Percentiles rank a stretch among this genome's conserved stretches.
These are phyloP conservation scores for Remersonia thermophila DNA, from an alignment of 2,329 filamentous ascomycete species.

Conservation along the genomic window DNA sequence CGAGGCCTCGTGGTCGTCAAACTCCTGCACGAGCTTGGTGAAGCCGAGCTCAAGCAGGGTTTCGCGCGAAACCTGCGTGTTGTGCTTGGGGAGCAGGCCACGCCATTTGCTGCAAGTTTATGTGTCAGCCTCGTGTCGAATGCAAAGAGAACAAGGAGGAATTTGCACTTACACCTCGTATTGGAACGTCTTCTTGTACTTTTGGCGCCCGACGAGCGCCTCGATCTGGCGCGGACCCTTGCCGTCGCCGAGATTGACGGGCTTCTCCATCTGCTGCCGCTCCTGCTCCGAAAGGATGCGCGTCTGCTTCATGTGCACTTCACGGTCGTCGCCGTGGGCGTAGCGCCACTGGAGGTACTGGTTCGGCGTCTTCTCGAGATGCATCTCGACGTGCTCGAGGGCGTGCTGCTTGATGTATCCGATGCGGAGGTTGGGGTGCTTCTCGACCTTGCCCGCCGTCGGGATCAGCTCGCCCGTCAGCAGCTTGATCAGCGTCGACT, in stretches of 20 bases:
- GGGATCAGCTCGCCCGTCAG: slow-evolving; percentile 87
- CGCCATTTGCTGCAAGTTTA: slow-evolving; percentile 66
- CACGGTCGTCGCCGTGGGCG: slow-evolving; percentile 89
- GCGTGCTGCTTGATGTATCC: slow-evolving; percentile 99
- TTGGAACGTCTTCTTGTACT: slow-evolving; percentile 98
- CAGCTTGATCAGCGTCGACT: slow-evolving; percentile 95
- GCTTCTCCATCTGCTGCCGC: slow-evolving; percentile 81
- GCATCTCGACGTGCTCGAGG: slow-evolving; percentile 98
- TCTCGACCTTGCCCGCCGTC: slow-evolving; percentile 77
- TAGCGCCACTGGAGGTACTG: slow-evolving; percentile 99
- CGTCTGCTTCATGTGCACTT: slow-evolving; percentile 96
- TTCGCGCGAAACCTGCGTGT: slow-evolving; percentile 85
- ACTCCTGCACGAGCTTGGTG: slow-evolving; percentile 89
- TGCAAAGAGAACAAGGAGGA: neutral
- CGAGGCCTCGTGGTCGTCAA: slow-evolving; percentile 97
- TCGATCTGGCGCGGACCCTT: slow-evolving; percentile 68
- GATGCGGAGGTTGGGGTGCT: slow-evolving; percentile 96
- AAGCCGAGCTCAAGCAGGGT: slow-evolving; percentile 79
- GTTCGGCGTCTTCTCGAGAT: slow-evolving; percentile 96
- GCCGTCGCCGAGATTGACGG: slow-evolving; percentile 73
- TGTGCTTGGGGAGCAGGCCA: slow-evolving; percentile 78
- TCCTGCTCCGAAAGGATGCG: slow-evolving; percentile 78
- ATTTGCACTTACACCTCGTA: slow-evolving; percentile 70
- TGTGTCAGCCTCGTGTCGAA: slow-evolving; percentile 10
- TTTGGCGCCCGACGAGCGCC: slow-evolving; percentile 85